Evolutionary conservation across 352 stramenopile species (phyloP).

Genomic region (Globisporangium yorkense): DNA sequence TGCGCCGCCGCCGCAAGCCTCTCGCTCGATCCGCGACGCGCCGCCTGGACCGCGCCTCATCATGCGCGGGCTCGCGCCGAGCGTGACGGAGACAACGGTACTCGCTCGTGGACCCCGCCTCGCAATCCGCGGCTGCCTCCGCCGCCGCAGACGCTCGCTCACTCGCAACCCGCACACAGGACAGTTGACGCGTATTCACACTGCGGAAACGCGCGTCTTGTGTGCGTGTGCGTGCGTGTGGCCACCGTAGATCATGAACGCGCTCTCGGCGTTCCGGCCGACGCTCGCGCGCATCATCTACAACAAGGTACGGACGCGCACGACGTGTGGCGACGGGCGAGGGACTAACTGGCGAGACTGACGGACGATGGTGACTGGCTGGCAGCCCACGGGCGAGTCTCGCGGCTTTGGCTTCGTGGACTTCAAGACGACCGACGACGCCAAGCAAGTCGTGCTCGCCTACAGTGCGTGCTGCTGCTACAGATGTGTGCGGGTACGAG

Average conservation of each 20-base stretch:
- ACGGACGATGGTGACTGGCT: conserved; percentile 1
- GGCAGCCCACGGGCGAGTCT: conserved; percentile 45
- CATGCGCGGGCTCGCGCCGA: conserved; percentile 43
- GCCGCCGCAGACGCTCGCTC: conserved; percentile 1
- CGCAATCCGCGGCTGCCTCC: background rate
- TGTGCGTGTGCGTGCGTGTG: background rate
- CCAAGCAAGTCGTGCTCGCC: conserved; percentile 39
- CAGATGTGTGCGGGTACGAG: background rate
- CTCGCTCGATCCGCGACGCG: conserved; percentile 10
- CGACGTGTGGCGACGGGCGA: background rate
- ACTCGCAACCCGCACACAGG: background rate
- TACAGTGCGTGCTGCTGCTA: conserved; percentile 34
- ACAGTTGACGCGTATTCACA: conserved; percentile 9
- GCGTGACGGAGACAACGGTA: conserved; percentile 68
- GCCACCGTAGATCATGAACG: conserved; percentile 47
- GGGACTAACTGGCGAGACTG: background rate
- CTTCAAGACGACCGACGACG: conserved; percentile 52
- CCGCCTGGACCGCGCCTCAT: conserved; percentile 60
- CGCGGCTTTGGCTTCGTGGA: conserved; percentile 80
- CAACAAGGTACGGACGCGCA: conserved; percentile 42
- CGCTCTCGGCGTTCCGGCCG: conserved; percentile 46
- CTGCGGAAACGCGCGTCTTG: conserved; percentile 9
- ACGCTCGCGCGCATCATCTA: conserved; percentile 45
- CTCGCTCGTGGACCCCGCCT: background rate
- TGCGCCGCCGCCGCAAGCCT: background rate